Percentiles rank a stretch among this genome's conserved stretches.
Evolutionary conservation across 2,329 filamentous ascomycete genomes (phyloP).

Genomic region (Lasiodiplodia citricola): DNA sequence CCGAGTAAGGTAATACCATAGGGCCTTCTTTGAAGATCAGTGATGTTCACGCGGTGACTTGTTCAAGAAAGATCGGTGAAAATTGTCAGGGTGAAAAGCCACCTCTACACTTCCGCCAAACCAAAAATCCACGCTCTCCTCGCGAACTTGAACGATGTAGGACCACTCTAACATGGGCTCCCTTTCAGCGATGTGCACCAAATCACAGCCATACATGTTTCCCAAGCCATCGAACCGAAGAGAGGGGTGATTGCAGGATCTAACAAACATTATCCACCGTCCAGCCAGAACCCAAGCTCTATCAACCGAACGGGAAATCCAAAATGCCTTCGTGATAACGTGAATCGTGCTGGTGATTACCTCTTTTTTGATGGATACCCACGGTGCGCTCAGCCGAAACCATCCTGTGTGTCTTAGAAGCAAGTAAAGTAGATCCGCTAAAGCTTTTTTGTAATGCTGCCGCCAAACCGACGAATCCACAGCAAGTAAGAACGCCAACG

Average conservation of each 20-base stretch:
- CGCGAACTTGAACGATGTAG: neutral
- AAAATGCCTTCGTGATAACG: conserved; percentile 1
- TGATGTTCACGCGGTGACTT: neutral
- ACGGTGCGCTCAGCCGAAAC: conserved; percentile 2
- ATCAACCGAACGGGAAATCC: conserved; percentile 11
- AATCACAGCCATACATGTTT: neutral
- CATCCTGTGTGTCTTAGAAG: neutral
- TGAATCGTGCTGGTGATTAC: conserved; percentile 2
- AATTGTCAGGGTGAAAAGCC: neutral
- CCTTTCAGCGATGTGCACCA: neutral
- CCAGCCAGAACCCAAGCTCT: conserved; percentile 3
- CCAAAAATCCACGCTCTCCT: neutral
- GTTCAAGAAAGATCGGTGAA: neutral
- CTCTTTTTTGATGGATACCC: conserved; percentile 22
- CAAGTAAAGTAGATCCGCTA: conserved; percentile 1
- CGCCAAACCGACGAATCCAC: neutral
- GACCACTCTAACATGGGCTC: neutral
- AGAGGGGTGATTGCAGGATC: neutral
- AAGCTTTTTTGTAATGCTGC: conserved; percentile 11
- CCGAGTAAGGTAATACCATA: conserved; percentile 8
- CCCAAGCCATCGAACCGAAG: neutral
- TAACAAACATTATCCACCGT: conserved; percentile 5
- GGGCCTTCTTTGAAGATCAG: conserved; percentile 8
- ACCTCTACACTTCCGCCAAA: neutral
- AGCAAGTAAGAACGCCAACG: conserved; percentile 21